A percentile compares a stretch with the other conserved stretches of the same genome.
phyloP scores from a whole-genome alignment of 495 filamentous ascomycete species.

The Penicillium samsonianum region DNA sequence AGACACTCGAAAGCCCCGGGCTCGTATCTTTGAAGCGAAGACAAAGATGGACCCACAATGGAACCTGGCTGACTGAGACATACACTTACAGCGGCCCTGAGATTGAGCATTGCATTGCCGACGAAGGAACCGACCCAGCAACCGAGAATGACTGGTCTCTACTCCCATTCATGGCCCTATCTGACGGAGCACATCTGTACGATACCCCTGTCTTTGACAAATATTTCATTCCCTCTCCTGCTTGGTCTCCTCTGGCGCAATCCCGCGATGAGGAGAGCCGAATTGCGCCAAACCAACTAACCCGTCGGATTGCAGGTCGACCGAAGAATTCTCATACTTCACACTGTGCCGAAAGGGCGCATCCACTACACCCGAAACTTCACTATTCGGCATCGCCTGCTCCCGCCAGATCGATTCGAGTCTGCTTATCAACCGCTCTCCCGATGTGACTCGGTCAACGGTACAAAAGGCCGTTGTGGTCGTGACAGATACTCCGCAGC shows the following conservation, averaged over 20 bases:
- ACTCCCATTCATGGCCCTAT: constrained; percentile 96
- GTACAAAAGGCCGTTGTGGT: constrained; percentile 99
- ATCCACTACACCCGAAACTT: constrained; percentile 62
- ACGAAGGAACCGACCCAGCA: constrained; percentile 77
- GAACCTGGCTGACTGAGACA: constrained; percentile 6
- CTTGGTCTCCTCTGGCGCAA: background rate
- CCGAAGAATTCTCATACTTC: constrained; percentile 98
- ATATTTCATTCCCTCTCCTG: background rate
- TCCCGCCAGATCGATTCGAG: constrained; percentile 86
- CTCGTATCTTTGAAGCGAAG: background rate
- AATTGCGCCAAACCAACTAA: constrained; percentile 8
- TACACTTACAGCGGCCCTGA: constrained; percentile 72
- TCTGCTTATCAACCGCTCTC: constrained; percentile 70
- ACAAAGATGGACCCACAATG: background rate
- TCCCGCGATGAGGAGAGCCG: background rate
- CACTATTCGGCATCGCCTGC: constrained; percentile 94
- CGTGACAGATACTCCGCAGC: constrained; percentile 84
- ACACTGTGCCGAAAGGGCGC: constrained; percentile 75
- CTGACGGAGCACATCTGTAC: constrained; percentile 92
- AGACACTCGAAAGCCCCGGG: background rate
- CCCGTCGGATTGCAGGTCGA: constrained; percentile 53
- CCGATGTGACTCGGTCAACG: constrained; percentile 91
- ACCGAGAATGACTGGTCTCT: constrained; percentile 87
- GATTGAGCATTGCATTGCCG: constrained; percentile 87
- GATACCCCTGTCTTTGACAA: constrained; percentile 23